Base-by-base conservation (phyloP, 2,329 filamentous ascomycete genomes). In the Harringtonia lauricola region DNA sequence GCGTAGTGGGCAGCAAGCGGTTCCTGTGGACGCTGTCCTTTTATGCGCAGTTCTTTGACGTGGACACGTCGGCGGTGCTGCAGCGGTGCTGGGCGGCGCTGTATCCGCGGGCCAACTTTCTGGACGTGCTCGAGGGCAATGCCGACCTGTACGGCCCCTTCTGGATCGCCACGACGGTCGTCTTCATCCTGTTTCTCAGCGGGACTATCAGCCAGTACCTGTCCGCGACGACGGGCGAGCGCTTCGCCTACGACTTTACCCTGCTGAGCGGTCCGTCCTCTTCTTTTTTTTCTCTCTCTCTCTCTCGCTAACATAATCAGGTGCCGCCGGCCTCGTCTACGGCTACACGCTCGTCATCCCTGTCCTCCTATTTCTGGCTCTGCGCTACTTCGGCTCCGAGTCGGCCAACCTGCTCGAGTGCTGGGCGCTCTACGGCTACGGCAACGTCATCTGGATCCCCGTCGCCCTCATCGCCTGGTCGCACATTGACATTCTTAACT, bases 31-130 rank as follows among this genome's bases (percentile, higher is more conserved):
- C 81, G 37, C 71, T 96, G 49, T 79, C 80, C 46, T 98, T 95
- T 71, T 98, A 98, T 68, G 80, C 88, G 44, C 92, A 95, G 67
- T 96, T 92, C 76, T 98, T 98, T 67, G 92, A 98, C 59, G 90
- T 98, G 51, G 92, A 98, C 66, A 96, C 92, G 2, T 81, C 77
- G 47, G 86, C 92, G 42, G 89, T 98, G 18, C 68, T 95, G 44
- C 74, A 81, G 57, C 84, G 92, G 52, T 96, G 92, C 65, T 81
- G 81, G 63, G 83, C 88, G 1, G 82, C 90, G n/a, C 68, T 96
- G 33, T 95, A 84, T 64, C 92, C 92, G 37, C 81, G 87, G 50
- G 83, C 83, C 46, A 95, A 95, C 70, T 98, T 98, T 66, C 81
- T 98, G 50, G 92, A 98, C 59, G 87, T 96, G 30, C 75, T 98